Evolutionary conservation across 73 alveolate genomes (phyloP).

Genomic region (Paramecium primaurelia): DNA sequence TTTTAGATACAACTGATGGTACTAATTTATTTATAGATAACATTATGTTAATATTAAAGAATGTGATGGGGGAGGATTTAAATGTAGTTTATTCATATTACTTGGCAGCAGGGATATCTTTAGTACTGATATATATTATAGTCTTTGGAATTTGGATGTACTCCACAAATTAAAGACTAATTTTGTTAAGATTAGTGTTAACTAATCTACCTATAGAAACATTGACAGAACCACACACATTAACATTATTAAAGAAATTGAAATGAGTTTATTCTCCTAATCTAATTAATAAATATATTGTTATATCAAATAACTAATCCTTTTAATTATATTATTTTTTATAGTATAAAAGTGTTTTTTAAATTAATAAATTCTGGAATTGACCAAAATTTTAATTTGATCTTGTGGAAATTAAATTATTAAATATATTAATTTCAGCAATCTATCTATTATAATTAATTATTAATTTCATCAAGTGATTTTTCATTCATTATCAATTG

Average conservation of each 20-base stretch:
- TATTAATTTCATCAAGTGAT: background rate
- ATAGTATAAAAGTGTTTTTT: too few species aligned
- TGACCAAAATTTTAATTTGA: too few species aligned
- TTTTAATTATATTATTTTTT: too few species aligned
- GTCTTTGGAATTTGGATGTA: background rate
- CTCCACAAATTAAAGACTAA: background rate
- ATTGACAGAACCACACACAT: conserved; percentile 5
- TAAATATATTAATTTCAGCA: background rate
- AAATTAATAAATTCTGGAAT: too few species aligned
- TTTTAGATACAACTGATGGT: conserved; percentile 11
- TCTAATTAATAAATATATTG: background rate
- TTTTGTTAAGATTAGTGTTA: background rate
- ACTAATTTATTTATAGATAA: background rate
- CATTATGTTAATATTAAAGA: background rate
- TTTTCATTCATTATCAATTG: background rate
- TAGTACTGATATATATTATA: background rate
- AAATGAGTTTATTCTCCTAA: background rate
- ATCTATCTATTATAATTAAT: background rate
- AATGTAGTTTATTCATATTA: background rate
- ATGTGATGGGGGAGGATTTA: background rate
- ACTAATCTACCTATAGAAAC: background rate
- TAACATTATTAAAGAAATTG: background rate
- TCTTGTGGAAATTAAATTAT: too few species aligned
- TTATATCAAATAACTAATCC: background rate
- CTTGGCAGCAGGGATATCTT: background rate